Evolutionary conservation across 352 stramenopile genomes (phyloP), one percentile per base, ranked within the genome.

Genomic region (Phytophthora kernoviae): DNA sequence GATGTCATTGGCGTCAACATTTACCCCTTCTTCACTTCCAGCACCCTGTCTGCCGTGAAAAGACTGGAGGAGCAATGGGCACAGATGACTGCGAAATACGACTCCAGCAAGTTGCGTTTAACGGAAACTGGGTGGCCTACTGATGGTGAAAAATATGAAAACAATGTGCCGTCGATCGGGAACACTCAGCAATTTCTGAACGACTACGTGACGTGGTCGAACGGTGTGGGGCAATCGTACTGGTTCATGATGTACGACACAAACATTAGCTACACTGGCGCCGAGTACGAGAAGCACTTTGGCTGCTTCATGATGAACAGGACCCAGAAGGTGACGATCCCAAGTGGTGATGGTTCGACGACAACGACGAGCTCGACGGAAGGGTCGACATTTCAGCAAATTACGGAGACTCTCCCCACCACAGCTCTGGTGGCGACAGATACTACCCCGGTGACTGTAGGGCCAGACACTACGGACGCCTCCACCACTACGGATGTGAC

Each of bases 231-330:
- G 14, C 58, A 68, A 41, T 66, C 70, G 44, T 87, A 82, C 69
- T 87, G 66, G 62, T 87, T 87, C 69, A 87, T 87, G 77, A 84
- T 87, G 75, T 88, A 82, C 73, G 78, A 88, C 49, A 77, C 68
- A 15, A 85, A 54, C 18, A 39, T 56, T 5, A 76, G 70, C 53
- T 83, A 85, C 57, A 67, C 62, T 0, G 68, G 70, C 12, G 54
- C 45, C 1, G 70, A 84, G 46, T 90, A 81, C 54, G 80, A 90
- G 46, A 83, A 71, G 37, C 71, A 78, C 64, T 90, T 90, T 50
- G 80, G 80, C 43, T 26, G 87, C 14, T 77, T 74, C 34, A 71
- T 51, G 22, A 63, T 61, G 44, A 64, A 84, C 43, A 63, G 48
- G 22, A 50, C 49, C 17, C 42, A 70, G 32, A 74, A 87, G 60